Evolutionary conservation across 2,329 filamentous ascomycete genomes (phyloP), one percentile per base, ranked within the genome.

Genomic region (Xylaria polymorpha): DNA sequence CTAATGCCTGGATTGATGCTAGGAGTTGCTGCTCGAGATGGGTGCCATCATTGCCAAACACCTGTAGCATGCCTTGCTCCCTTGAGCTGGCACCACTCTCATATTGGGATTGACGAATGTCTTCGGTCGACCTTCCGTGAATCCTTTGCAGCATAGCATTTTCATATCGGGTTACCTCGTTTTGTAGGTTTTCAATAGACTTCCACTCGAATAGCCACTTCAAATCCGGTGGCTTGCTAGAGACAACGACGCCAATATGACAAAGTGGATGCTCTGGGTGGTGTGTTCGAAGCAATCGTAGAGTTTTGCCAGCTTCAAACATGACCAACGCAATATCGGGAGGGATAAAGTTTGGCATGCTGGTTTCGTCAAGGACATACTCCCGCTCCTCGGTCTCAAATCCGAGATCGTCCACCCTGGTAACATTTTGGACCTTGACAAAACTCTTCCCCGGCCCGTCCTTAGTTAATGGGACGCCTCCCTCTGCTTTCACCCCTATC

Each of bases 221-320:
- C 2, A 93, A 81, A 15, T 79, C 78, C 2, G 92, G 91, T 14
- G 89, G 86, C 7, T 82, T 79, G 12, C 83, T 82, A 14, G 81
- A 77, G 10, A 77, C 73, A 6, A 88, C 78, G 6, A 86, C 81
- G 32, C 83, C 82, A n/a, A 83, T 75, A 50, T 84, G 84, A 15
- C 88, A 86, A 50, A 96, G 81, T 0, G 91, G 89, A 76, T 97
- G 92, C 1, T 89, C 83, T 5, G 92, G 87, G 76, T 96, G 92
- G 73, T 91, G 89, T 25, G 84, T 82, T 73, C 89, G 87, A 57
- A 97, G 83, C 63, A 96, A 89, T 8, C 92, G 88, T 57, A 97
- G 80, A 77, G 92, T 95, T 74, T 87, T 88, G 4, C 93, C 94
- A 3, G 90, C 92, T 77, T 97, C 93, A 72, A 95, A 94, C n/a